Evolutionary conservation across 202 grass and related monocot species (phyloP).

Genomic region (Bolboschoenoplectus hybrid): DNA sequence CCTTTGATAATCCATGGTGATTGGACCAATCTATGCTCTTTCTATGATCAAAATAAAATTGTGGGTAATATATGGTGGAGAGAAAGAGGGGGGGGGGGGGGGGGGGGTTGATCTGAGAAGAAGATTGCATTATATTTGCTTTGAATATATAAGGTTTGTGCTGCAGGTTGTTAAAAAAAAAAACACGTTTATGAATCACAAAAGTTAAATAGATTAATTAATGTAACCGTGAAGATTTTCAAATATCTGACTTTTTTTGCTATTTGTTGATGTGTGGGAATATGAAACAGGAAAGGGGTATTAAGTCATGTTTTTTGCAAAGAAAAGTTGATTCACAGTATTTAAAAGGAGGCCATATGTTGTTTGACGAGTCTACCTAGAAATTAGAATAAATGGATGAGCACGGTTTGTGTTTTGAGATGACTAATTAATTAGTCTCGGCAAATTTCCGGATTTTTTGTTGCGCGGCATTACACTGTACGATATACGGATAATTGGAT

Average conservation of each 20-base stretch:
- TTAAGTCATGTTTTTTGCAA: not conserved
- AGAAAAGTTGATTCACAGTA: not conserved
- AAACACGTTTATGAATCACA: not conserved
- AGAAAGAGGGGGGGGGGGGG: not conserved
- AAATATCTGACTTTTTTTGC: slow-evolving; percentile 13
- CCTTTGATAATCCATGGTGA: slow-evolving; percentile 57
- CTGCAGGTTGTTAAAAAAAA: not conserved
- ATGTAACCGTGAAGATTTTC: not conserved
- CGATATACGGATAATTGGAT: no score
- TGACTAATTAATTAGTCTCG: not conserved
- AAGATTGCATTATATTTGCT: not conserved
- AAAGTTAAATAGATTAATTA: not conserved
- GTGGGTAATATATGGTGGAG: not conserved
- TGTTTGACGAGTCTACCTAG: not conserved
- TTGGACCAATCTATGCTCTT: not conserved
- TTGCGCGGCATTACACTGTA: no score
- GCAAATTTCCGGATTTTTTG: no score
- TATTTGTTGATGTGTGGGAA: not conserved
- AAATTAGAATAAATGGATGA: slow-evolving; percentile 7
- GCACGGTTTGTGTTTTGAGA: not conserved
- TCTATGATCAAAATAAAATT: not conserved
- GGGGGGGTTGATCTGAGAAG: not conserved
- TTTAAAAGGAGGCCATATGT: not conserved
- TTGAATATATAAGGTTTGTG: slow-evolving; percentile 42
- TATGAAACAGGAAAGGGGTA: not conserved